Base-by-base conservation (phyloP, 1,284 basidiomycete genomes). In the Irpex rosettiformis region DNA sequence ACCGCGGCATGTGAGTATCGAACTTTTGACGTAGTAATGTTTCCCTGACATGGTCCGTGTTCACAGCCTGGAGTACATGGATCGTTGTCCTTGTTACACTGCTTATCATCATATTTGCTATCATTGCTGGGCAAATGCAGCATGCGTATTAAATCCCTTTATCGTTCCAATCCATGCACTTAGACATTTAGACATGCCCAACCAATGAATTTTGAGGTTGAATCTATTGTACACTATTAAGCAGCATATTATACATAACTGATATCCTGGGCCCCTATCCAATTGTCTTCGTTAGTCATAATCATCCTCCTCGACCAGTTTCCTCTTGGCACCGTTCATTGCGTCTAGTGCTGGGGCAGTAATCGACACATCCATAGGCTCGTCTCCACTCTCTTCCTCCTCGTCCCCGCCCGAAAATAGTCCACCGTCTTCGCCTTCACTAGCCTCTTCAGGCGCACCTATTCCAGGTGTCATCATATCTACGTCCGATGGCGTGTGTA, bases 301-400 rank as follows among this genome's bases (percentile, higher is more conserved):
- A 68, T 93, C 90, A 62, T 93, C 90, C 65, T 92, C 91, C 69
- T 93, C 90, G 1, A 91, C 86, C 53, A 92, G 71, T 70, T 91
- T 91, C 43, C 91, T 78, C 69, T 90, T 91, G 49, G 84, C 76
- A 21, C 87, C 89, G 63, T 86, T 87, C 16, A 75, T 71, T n/a
- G 72, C 72, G 22, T 73, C 72, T 24, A 77, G 72, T 11, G 66
- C 57, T 1, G 72, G 73, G 18, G 78, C 70, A 0, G 52, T 29
- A 13, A 84, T 82, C 63, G 85, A 80, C 16, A 88, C 82, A 61
- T 89, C 87, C 88, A 90, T 90, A 4, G 76, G 82, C 59, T 90
- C 88, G 63, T 87, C 86, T 49, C 82, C 87, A 51, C 88, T 86
- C 57, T 72, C 75, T 59, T 88, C 88, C 56, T 89, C 88, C 33